Base-by-base conservation (phyloP, 768 basidiomycete genomes). In the Pisolithus microcarpus region DNA sequence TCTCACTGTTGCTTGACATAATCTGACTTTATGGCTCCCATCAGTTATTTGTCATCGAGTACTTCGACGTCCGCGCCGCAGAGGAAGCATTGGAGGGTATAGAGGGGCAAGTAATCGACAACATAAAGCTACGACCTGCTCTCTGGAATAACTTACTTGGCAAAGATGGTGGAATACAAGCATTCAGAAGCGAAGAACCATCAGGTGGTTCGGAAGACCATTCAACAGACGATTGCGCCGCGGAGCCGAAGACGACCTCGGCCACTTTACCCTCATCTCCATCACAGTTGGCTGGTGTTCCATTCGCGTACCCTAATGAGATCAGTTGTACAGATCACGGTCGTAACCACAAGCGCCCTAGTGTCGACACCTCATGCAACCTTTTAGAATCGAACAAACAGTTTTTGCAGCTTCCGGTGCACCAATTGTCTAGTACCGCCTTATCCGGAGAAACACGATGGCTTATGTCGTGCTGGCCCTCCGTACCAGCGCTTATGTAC, bases 61-160 rank as follows among this genome's bases (percentile, higher is more conserved):
- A 78, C 61, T 84, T 75, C 60, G 86, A 90, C 59, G 72, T 79
- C 24, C 74, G 84, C 23, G 74, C 76, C 37, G 80, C 84, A 6
- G 67, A 72, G 37, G 58, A 62, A 10, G 85, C 87, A 13, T 75
- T 70, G 57, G 63, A 66, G 43, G 69, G 69, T 42, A 67, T 91
- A 18, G 60, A 84, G 43, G 72, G 73, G 2, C 72, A 72, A 36
- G 63, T 68, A 42, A 61, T 79, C 34, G 77, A 79, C 48, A 81
- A 78, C 34, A 75, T 78, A 68, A 75, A 71, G 46, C 65, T 87
- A 24, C 66, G 63, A 13, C 68, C 78, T 45, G 69, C 69, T 48
- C 70, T 68, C 28, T 69, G 70, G 54, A 70, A 60, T 48, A 50
- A 42, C 40, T 59, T 61, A 56, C 54, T 53, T 53, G 58, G 59